A percentile compares a stretch with the other conserved stretches of the same genome.
These are phyloP conservation scores for Fragaria ananassa DNA, from an alignment of 306 rosid genomes.

Conservation along the genomic window DNA sequence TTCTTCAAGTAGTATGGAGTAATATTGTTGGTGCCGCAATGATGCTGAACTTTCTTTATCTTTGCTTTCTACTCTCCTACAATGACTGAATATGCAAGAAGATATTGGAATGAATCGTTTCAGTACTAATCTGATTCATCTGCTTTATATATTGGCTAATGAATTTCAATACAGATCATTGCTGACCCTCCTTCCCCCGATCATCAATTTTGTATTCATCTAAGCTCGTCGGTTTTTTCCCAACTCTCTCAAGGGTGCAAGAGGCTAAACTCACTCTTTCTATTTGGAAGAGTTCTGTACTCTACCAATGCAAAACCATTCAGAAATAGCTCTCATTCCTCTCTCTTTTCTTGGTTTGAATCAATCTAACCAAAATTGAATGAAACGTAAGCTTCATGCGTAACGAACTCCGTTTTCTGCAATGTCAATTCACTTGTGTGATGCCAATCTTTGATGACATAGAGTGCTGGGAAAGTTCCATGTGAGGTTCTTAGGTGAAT, in stretches of 20 bases:
- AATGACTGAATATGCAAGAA: background rate
- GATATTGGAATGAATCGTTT: background rate
- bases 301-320: background rate
- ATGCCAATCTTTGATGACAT: background rate
- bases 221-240: background rate
- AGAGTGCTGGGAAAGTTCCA: slow-evolving; percentile 37
- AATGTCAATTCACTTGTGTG: background rate
- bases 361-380: background rate
- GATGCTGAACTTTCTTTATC: background rate
- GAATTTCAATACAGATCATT: background rate
- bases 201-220: background rate
- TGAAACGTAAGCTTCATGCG: background rate
- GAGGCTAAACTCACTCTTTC: background rate
- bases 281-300: background rate
- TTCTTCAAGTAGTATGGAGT: slow-evolving; percentile 4
- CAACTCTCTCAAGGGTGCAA: background rate
- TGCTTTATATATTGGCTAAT: background rate
- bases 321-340: background rate
- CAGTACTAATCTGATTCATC: background rate
- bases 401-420: background rate
- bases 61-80: background rate
- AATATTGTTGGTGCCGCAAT: background rate
- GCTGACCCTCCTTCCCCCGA: background rate
- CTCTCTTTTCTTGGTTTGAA: background rate
- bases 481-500: slow-evolving; percentile 35